Conservation (phyloP, 805 yeast genomes). For the Myxozyma nipponensis region DNA sequence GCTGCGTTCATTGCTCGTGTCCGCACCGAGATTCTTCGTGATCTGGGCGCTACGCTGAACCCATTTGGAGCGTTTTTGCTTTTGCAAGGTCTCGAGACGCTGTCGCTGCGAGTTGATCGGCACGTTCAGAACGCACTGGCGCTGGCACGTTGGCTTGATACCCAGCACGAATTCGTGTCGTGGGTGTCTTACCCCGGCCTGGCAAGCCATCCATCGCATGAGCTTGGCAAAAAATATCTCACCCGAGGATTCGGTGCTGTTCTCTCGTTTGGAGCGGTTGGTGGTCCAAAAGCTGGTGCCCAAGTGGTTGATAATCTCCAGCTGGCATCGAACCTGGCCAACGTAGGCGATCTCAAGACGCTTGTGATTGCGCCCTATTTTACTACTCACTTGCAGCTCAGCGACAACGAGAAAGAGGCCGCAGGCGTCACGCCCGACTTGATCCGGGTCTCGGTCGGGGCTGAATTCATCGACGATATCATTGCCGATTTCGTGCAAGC, state of each 20-base stretch:
- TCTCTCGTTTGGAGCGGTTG: slow-evolving; percentile 82
- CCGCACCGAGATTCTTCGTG: slow-evolving; percentile 83
- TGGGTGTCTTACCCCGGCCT: slow-evolving; percentile 95
- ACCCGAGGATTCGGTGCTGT: slow-evolving; percentile 80
- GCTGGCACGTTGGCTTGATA: slow-evolving; percentile 73
- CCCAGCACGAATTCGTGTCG: slow-evolving; percentile 60
- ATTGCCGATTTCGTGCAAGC: slow-evolving; percentile 86
- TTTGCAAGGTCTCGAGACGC: slow-evolving; percentile 89
- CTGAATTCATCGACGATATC: slow-evolving; percentile 77
- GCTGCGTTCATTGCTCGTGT: slow-evolving; percentile 71
- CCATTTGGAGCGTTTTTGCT: slow-evolving; percentile 87
- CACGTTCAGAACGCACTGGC: slow-evolving; percentile 78
- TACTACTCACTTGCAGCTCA: slow-evolving; percentile 92
- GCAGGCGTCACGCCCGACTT: slow-evolving; percentile 88
- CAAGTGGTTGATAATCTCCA: slow-evolving; percentile 77
- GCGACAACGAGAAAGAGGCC: slow-evolving; percentile 70
- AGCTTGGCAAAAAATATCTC: slow-evolving; percentile 77
- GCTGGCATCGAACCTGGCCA: slow-evolving; percentile 88
- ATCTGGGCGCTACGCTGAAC: slow-evolving; percentile 81
- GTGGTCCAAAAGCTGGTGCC: slow-evolving; percentile 61
- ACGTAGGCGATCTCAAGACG: slow-evolving; percentile 95
- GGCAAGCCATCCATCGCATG: slow-evolving; percentile 71
- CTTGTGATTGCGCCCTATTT: slow-evolving; percentile 93
- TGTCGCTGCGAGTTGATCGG: slow-evolving; percentile 90
- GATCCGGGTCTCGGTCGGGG: slow-evolving; percentile 86